Percentiles rank a stretch among this genome's conserved stretches.
Conservation (phyloP, 2,329 filamentous ascomycete genomes). For the Onygenales sp. region DNA sequence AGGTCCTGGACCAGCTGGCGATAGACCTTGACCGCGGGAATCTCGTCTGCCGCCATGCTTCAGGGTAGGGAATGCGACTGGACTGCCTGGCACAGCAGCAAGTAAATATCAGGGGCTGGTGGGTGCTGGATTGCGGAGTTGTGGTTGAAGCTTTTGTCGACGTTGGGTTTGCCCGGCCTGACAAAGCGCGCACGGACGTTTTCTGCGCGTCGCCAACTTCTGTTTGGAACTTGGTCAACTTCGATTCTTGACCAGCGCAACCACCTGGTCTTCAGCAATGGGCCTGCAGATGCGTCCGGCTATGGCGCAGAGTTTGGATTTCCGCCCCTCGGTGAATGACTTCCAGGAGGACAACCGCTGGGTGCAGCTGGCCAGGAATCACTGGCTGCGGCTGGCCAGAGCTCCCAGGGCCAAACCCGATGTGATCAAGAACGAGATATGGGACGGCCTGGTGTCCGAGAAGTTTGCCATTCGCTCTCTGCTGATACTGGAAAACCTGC, state of each 20-base stretch:
- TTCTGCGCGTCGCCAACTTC: neutral
- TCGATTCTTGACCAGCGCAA: neutral
- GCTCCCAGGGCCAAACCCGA: slow-evolving; percentile 69
- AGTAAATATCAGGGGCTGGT: neutral
- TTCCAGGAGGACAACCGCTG: slow-evolving; percentile 37
- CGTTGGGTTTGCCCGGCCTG: neutral
- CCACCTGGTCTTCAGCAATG: slow-evolving; percentile 17
- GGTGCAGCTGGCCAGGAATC: slow-evolving; percentile 64
- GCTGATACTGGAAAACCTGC: slow-evolving; percentile 76
- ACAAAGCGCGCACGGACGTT: slow-evolving; percentile 4
- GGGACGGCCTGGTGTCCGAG: slow-evolving; percentile 77
- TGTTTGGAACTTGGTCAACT: neutral
- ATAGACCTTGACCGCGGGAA: slow-evolving; percentile 35
- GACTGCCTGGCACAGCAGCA: neutral
- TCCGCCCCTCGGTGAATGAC: slow-evolving; percentile 33
- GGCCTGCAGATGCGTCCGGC: slow-evolving; percentile 35
- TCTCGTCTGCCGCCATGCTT: slow-evolving; percentile 24
- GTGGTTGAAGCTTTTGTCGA: neutral
- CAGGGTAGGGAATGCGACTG: neutral
- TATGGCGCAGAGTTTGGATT: slow-evolving; percentile 49
- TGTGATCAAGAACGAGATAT: slow-evolving; percentile 76
- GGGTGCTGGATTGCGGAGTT: neutral
- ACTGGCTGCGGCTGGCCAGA: slow-evolving; percentile 70
- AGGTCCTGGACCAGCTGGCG: slow-evolving; percentile 47
- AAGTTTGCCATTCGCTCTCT: slow-evolving; percentile 69